Evolutionary conservation across 2,329 filamentous ascomycete genomes (phyloP).

Genomic region (Stachybotrys chartarum): DNA sequence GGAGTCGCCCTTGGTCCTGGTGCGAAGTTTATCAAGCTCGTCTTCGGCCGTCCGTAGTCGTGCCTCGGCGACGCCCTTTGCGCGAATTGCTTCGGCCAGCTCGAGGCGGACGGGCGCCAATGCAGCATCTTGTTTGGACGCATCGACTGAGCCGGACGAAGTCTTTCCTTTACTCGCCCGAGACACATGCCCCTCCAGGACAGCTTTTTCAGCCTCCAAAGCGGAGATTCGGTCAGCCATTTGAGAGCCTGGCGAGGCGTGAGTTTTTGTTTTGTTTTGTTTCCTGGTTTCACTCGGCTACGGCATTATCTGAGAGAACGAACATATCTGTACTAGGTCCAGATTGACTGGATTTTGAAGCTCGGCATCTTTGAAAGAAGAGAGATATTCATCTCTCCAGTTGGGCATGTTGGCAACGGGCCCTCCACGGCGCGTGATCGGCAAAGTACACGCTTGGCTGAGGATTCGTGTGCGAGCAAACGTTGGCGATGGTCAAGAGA

Average conservation of each 20-base stretch:
- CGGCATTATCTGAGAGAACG: constrained; percentile 17
- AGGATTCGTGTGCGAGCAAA: too few species aligned
- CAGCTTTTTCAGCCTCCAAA: constrained; percentile 51
- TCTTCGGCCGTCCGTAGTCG: constrained; percentile 55
- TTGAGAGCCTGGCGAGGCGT: constrained; percentile 44
- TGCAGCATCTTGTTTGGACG: constrained; percentile 21
- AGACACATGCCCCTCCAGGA: constrained; percentile 20
- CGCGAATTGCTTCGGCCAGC: constrained; percentile 68
- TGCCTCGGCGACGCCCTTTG: constrained; percentile 59
- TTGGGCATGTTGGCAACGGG: constrained; percentile 29
- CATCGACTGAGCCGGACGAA: constrained; percentile 7
- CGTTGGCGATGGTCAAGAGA: too few species aligned
- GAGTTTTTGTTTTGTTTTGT: constrained; percentile 7
- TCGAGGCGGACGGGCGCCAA: constrained; percentile 55
- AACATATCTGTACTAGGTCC: constrained; percentile 75
- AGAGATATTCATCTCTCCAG: constrained; percentile 78
- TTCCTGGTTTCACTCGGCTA: constrained; percentile 2
- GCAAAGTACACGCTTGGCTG: too few species aligned
- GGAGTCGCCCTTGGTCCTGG: constrained; percentile 51
- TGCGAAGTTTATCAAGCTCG: constrained; percentile 57
- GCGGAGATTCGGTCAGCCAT: constrained; percentile 61
- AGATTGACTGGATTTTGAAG: constrained; percentile 54
- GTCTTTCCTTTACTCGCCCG: constrained; percentile 13
- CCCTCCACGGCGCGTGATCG: too few species aligned
- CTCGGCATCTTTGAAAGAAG: constrained; percentile 65